These are phyloP conservation scores for Hypsizygus ulmarius DNA, from an alignment of 1,284 basidiomycete genomes.

Conservation along the genomic window DNA sequence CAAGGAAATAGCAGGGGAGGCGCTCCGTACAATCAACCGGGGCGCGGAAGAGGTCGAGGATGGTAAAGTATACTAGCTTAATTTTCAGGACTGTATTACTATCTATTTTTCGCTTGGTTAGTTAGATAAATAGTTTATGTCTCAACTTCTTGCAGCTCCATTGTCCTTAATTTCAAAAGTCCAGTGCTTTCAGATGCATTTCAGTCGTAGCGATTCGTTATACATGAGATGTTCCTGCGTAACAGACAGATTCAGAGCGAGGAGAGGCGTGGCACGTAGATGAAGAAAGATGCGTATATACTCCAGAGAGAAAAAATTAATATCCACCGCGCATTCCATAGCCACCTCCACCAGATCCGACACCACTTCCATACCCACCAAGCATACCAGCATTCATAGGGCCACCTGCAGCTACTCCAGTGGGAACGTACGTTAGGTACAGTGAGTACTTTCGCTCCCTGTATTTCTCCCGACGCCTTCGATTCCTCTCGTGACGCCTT, in stretches of 20 bases:
- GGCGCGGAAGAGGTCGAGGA: constrained; percentile 37
- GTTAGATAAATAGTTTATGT: no score
- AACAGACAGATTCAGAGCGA: no score
- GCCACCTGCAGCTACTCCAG: constrained; percentile 10
- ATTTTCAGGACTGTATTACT: constrained; percentile 12
- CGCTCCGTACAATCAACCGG: constrained; percentile 15
- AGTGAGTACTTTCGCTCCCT: constrained; percentile 59
- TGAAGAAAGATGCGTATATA: no score
- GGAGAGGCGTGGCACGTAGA: neutral
- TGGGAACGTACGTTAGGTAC: constrained; percentile 53
- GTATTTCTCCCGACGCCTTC: constrained; percentile 54
- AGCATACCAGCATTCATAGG: constrained; percentile 14
- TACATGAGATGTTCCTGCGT: no score
- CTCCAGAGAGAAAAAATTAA: constrained; percentile 2
- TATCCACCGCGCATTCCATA: constrained; percentile 24
- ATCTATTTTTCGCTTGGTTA: neutral
- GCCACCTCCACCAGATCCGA: constrained; percentile 16
- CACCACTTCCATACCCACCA: constrained; percentile 16
- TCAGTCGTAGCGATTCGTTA: no score
- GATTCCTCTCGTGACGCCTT: constrained; percentile 60
- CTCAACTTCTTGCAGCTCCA: no score
- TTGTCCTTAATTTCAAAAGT: no score
- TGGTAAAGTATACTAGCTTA: constrained; percentile 27
- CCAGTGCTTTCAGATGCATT: no score
- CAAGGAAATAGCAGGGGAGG: constrained; percentile 22